phyloP scores from a whole-genome alignment of 2,329 filamentous ascomycete species.

The Colletotrichum navitas region DNA sequence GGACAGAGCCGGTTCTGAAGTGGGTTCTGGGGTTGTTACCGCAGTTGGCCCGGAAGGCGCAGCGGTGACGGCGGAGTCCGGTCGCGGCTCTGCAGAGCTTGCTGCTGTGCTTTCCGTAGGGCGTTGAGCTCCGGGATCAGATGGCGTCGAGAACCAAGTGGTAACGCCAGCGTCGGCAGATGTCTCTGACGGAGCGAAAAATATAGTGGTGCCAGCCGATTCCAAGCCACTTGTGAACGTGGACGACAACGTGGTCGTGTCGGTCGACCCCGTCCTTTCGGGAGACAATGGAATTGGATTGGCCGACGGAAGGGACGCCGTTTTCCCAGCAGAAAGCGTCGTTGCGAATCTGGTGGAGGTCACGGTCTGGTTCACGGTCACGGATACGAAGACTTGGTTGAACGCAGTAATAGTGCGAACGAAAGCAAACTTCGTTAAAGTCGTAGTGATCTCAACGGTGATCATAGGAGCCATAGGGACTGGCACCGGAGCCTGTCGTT shows the following conservation, averaged over 20 bases:
- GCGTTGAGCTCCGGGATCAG: neutral
- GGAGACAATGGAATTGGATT: neutral
- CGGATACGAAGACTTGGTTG: slow-evolving; percentile 39
- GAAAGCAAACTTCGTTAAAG: slow-evolving; percentile 26
- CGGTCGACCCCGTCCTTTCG: neutral
- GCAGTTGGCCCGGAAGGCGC: slow-evolving; percentile 21
- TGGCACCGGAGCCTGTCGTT: neutral
- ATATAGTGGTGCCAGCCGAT: neutral
- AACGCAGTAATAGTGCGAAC: slow-evolving; percentile 29
- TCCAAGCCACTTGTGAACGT: neutral
- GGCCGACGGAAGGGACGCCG: neutral
- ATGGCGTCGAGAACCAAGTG: slow-evolving; percentile 1
- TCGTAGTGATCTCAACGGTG: slow-evolving; percentile 37
- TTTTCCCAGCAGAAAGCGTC: neutral
- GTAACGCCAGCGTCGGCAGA: neutral
- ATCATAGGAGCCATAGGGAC: neutral
- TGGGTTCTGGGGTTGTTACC: slow-evolving; percentile 15
- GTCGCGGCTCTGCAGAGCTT: neutral
- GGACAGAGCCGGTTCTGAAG: slow-evolving; percentile 37
- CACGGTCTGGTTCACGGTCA: slow-evolving; percentile 35
- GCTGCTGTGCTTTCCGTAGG: neutral
- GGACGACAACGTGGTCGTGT: neutral
- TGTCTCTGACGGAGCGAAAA: neutral
- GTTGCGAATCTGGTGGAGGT: slow-evolving; percentile 39
- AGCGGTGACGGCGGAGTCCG: slow-evolving; percentile 9